Evolutionary conservation across 768 basidiomycete species (phyloP).

Genomic region (Sporobolomyces phaffii): DNA sequence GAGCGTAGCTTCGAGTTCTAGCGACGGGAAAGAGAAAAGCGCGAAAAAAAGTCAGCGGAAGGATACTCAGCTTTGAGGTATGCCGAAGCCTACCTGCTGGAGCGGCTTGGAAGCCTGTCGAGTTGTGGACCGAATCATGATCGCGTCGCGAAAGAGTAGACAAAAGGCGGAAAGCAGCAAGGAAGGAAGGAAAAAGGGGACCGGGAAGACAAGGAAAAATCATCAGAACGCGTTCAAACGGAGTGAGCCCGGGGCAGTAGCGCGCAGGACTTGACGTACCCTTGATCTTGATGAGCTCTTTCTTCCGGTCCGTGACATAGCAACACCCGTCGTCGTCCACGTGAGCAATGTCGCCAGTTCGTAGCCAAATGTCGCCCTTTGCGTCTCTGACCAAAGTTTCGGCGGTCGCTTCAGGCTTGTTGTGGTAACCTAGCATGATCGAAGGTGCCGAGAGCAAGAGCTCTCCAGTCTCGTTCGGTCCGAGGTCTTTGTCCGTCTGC

Average conservation of each 20-base stretch:
- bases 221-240: too few species aligned
- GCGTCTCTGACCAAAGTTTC: conserved; percentile 38
- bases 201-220: too few species aligned
- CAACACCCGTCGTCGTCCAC: conserved; percentile 41
- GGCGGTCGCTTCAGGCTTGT: conserved; percentile 32
- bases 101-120: conserved; percentile 25
- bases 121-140: too few species aligned
- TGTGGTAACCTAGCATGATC: conserved; percentile 38
- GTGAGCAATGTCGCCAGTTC: conserved; percentile 39
- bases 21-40: not conserved
- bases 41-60: not conserved
- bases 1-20: conserved; percentile 41
- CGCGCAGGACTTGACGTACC: too few species aligned
- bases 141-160: too few species aligned
- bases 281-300: conserved; percentile 45
- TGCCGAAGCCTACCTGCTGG: too few species aligned
- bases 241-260: too few species aligned
- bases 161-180: too few species aligned
- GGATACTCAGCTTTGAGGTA: too few species aligned
- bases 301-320: conserved; percentile 45
- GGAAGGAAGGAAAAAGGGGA: too few species aligned
- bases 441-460: conserved; percentile 29
- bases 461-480: conserved; percentile 29
- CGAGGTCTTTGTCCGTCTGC: conserved; percentile 34
- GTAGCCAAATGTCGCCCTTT: conserved; percentile 29